phyloP scores from a whole-genome alignment of 345 rosid genomes.

The Citrus sp. region DNA sequence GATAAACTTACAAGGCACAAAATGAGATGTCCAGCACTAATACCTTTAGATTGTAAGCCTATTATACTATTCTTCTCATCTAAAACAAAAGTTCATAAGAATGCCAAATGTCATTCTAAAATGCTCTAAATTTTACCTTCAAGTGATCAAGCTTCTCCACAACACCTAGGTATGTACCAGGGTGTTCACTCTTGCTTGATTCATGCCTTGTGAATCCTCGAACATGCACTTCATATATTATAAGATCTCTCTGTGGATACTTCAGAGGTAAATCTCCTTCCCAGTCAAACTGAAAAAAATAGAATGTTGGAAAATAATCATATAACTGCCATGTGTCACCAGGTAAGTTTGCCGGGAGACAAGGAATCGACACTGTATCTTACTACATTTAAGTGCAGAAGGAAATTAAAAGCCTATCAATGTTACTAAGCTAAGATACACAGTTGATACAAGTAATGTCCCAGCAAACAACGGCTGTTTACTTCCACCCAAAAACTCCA shows the following conservation, averaged over 20 bases:
- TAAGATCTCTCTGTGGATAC: conserved; percentile 67
- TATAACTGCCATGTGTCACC: background rate
- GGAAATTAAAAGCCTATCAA: background rate
- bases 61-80: background rate
- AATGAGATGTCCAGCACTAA: background rate
- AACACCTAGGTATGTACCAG: conserved; percentile 82
- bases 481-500: background rate
- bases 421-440: background rate
- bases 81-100: background rate
- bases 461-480: background rate
- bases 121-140: conserved; percentile 47
- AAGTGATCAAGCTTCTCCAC: conserved; percentile 94
- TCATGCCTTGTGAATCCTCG: conserved; percentile 90
- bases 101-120: background rate
- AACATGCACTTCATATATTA: conserved; percentile 94
- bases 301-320: background rate
- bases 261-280: conserved; percentile 90
- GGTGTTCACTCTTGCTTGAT: conserved; percentile 63
- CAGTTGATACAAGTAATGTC: background rate
- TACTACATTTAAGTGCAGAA: background rate
- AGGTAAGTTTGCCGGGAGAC: background rate
- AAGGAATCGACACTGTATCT: background rate
- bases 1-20: conserved; percentile 1
- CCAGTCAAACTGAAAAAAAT: conserved; percentile 88
- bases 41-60: background rate